Evolutionary conservation across 2,329 filamentous ascomycete species (phyloP), one percentile per base, ranked within the genome.

Genomic region (Stagonosporopsis tanaceti): DNA sequence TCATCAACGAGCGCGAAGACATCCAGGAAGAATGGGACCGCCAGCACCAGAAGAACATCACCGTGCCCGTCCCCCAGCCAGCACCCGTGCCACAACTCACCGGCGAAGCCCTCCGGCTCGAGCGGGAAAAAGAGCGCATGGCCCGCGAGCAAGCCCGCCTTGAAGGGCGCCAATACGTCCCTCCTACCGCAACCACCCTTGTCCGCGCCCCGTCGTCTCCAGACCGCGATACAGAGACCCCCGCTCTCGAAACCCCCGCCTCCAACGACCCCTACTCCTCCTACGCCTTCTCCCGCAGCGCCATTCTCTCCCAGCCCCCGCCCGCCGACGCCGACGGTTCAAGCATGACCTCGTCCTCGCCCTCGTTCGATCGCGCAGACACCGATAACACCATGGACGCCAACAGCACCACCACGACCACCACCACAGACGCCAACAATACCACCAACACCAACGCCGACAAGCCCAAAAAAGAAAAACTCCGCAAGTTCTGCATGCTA

Each of bases 401-500:
- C 20, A 20, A 20, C 20, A 20, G 20, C 20, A 20, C 20, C 20
- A 20, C 20, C 20, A 20, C 6, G 3, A 15, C 15, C n/a, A 45
- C 62, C 11, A 69, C 65, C n/a, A 62, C 48, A 30, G 62, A 66
- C 42, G 66, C 59, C 44, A 24, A 45, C 20, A 25, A 47, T 17
- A 50, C 57, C 44, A 24, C 50, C 20, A 25, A 47, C 22, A 50
- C 57, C 4, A 59, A 50, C 34, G 17, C 35, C 8, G 40, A 52
- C 22, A 41, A 48, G 6, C 28, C 15, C 5, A 17, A 34, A 20
- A 47, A 47, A 12, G 75, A 66, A 27, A 89, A 88, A 66, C 82
- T 89, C 47, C 85, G 86, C 57, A 94, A 91, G 69, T 97, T 97
- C 75, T 95, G 92, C 77, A 87, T 88, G 65, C 77, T 94, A 3